phyloP scores from a whole-genome alignment of 768 basidiomycete species.

The Tubosaeta sp. region DNA sequence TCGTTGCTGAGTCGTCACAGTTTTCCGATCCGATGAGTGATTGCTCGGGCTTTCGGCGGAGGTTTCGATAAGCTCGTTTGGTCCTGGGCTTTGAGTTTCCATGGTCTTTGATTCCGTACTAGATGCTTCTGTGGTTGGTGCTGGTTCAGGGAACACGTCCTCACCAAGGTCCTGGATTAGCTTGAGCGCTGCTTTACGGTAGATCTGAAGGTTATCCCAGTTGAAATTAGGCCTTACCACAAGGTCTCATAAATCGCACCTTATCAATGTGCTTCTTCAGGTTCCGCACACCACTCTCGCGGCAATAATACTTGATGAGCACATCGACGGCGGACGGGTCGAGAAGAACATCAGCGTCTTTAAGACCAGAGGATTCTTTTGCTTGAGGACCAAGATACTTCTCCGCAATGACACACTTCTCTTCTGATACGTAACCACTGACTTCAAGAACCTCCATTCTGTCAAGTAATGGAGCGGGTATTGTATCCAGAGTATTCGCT shows the following conservation, averaged over 20 bases:
- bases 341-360: constrained; percentile 76
- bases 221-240: neutral
- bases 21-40: constrained; percentile 37
- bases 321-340: constrained; percentile 75
- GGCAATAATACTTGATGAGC: constrained; percentile 94
- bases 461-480: constrained; percentile 89
- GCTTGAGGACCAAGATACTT: constrained; percentile 91
- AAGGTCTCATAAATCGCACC: constrained; percentile 40
- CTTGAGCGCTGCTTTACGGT: constrained; percentile 91
- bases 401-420: constrained; percentile 84
- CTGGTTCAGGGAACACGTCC: constrained; percentile 73
- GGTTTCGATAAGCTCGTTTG: constrained; percentile 33
- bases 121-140: constrained; percentile 15
- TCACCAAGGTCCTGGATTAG: constrained; percentile 90
- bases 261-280: constrained; percentile 99
- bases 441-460: constrained; percentile 97
- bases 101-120: constrained; percentile 34
- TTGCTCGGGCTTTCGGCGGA: constrained; percentile 14
- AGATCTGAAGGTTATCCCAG: constrained; percentile 56
- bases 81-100: constrained; percentile 48
- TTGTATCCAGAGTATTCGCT: constrained; percentile 91
- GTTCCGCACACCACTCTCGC: constrained; percentile 95
- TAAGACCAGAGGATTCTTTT: constrained; percentile 84
- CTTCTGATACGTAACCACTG: constrained; percentile 90
- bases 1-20: constrained; percentile 73